These are phyloP conservation scores for Rhodomyrtus psidioides DNA, from an alignment of 441 rosid species.

Conservation along the genomic window DNA sequence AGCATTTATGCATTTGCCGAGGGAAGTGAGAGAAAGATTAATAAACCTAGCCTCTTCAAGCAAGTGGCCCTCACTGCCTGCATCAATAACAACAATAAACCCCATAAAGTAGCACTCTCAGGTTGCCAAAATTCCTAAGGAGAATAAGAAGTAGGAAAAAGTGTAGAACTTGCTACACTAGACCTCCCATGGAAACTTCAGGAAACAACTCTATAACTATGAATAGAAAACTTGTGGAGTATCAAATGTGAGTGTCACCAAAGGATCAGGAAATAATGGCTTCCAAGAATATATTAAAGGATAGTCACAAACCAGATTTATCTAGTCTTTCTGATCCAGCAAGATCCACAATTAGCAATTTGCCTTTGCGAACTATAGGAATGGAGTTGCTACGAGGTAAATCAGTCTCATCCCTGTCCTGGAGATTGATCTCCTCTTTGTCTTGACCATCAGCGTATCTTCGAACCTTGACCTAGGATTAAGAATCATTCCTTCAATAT, in stretches of 20 bases:
- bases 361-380: conserved; percentile 73
- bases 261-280: background rate
- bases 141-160: background rate
- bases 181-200: background rate
- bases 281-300: background rate
- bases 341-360: conserved; percentile 86
- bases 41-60: conserved; percentile 94
- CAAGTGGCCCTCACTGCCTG: conserved; percentile 82
- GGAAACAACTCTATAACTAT: background rate
- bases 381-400: conserved; percentile 32
- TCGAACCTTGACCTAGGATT: conserved; percentile 49
- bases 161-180: background rate
- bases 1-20: conserved; percentile 94
- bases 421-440: conserved; percentile 23
- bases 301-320: conserved; percentile 57
- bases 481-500: background rate
- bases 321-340: conserved; percentile 93
- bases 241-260: background rate
- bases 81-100: background rate
- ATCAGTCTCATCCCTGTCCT: conserved; percentile 17
- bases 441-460: conserved; percentile 47
- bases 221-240: background rate
- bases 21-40: conserved; percentile 81
- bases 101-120: background rate
- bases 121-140: background rate